Percentiles rank a stretch among this genome's conserved stretches.
phyloP scores from a whole-genome alignment of 768 basidiomycete species.

The Rhodotorula sphaerocarpa region DNA sequence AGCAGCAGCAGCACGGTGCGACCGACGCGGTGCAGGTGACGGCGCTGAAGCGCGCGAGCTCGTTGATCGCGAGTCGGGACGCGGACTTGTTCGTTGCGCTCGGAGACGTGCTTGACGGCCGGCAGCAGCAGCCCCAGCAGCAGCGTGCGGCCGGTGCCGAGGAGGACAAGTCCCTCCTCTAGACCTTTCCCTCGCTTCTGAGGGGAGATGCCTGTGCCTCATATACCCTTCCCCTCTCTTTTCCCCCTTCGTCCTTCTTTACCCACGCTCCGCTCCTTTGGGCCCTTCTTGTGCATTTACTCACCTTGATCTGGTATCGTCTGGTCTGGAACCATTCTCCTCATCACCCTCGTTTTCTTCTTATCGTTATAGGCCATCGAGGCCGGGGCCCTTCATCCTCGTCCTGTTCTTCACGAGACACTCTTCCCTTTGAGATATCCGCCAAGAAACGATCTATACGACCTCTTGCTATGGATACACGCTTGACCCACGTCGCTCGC shows the following conservation, averaged over 20 bases:
- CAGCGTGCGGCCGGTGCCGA: no score
- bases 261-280: no score
- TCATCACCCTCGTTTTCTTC: no score
- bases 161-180: background rate
- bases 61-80: slow-evolving; percentile 28
- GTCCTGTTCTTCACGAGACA: no score
- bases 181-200: no score
- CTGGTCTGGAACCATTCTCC: background rate
- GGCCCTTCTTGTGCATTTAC: no score
- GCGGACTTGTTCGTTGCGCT: slow-evolving; percentile 33
- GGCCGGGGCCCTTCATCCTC: no score
- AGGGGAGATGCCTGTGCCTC: no score
- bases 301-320: background rate
- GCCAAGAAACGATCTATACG: no score
- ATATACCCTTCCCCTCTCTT: background rate
- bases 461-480: background rate
- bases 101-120: slow-evolving; percentile 22
- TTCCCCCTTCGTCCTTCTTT: background rate
- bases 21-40: background rate
- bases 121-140: no score
- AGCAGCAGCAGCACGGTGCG: background rate
- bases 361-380: no score
- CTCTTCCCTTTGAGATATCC: background rate
- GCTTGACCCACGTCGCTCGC: background rate
- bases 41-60: slow-evolving; percentile 19